phyloP scores from a whole-genome alignment of 805 yeast genomes.

The Blastobotrys americana region DNA sequence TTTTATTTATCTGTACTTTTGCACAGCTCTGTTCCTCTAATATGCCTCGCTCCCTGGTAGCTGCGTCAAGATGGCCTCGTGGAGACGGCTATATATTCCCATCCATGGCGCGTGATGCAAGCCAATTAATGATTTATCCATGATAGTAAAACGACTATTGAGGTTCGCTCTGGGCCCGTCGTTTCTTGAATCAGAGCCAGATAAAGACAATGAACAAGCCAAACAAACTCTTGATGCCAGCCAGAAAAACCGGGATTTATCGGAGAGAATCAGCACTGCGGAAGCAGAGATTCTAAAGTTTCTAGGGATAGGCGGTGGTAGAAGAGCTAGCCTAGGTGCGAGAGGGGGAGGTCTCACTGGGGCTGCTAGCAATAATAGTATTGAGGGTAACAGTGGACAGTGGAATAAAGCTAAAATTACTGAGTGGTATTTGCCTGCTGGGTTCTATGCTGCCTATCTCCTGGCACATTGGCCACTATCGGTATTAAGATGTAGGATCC shows the following conservation, averaged over 20 bases:
- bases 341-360: not conserved
- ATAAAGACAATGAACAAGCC: constrained; percentile 4
- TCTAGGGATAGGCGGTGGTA: not conserved
- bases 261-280: constrained; percentile 6
- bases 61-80: no score
- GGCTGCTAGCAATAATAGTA: not conserved
- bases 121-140: no score
- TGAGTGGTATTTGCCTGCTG: not conserved
- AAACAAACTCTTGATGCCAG: constrained; percentile 5
- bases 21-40: no score
- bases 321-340: not conserved
- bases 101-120: no score
- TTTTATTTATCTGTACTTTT: no score
- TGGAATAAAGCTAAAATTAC: not conserved
- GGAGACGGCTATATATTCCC: no score
- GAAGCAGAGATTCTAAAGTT: constrained; percentile 4
- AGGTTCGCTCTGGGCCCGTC: constrained; percentile 22
- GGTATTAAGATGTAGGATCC: constrained; percentile 2
- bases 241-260: constrained; percentile 3
- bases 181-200: constrained; percentile 13
- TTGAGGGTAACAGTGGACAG: not conserved
- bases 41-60: no score
- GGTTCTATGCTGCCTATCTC: not conserved
- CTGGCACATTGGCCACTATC: constrained; percentile 1
- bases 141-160: constrained; percentile 20